Evolutionary conservation across 495 filamentous ascomycete species (phyloP).

Genomic region (Patellaria atrata): DNA sequence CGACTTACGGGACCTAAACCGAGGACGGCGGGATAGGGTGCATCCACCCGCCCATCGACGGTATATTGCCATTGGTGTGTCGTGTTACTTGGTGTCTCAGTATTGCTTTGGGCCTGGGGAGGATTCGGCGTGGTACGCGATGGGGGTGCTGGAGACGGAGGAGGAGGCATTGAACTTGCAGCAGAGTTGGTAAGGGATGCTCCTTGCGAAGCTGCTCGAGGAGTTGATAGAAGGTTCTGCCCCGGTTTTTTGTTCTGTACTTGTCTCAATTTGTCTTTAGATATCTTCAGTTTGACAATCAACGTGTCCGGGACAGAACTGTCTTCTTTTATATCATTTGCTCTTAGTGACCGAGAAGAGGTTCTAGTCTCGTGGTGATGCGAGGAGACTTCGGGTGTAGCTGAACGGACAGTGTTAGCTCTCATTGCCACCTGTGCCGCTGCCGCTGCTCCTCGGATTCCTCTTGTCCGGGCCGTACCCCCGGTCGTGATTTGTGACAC

Average conservation of each 20-base stretch:
- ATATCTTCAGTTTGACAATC: conserved; percentile 59
- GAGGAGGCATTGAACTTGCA: conserved; percentile 47
- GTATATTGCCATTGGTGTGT: conserved; percentile 17
- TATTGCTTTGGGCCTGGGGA: conserved; percentile 9
- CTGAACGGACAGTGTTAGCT: conserved; percentile 69
- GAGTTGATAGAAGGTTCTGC: conserved; percentile 28
- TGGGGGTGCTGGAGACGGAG: conserved; percentile 27
- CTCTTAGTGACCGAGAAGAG: conserved; percentile 42
- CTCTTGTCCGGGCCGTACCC: conserved; percentile 73
- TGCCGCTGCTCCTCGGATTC: conserved; percentile 70
- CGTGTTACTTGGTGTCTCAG: conserved; percentile 1
- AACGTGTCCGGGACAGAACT: conserved; percentile 50
- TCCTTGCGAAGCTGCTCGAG: conserved; percentile 30
- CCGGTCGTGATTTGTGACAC: conserved; percentile 38
- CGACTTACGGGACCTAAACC: conserved; percentile 10
- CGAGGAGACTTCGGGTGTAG: conserved; percentile 64
- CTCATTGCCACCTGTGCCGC: conserved; percentile 61
- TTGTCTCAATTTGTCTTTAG: conserved; percentile 46
- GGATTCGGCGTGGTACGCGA: conserved; percentile 11
- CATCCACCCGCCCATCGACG: conserved; percentile 19
- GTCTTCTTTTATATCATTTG: conserved; percentile 52
- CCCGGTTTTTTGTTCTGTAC: conserved; percentile 35
- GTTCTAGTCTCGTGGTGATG: conserved; percentile 63
- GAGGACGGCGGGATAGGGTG: conserved; percentile 12
- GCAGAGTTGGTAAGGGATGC: conserved; percentile 38